Percentiles rank a stretch among this genome's conserved stretches.
These are phyloP conservation scores for Neocucurbitaria cava DNA, from an alignment of 2,329 filamentous ascomycete species.

Conservation along the genomic window DNA sequence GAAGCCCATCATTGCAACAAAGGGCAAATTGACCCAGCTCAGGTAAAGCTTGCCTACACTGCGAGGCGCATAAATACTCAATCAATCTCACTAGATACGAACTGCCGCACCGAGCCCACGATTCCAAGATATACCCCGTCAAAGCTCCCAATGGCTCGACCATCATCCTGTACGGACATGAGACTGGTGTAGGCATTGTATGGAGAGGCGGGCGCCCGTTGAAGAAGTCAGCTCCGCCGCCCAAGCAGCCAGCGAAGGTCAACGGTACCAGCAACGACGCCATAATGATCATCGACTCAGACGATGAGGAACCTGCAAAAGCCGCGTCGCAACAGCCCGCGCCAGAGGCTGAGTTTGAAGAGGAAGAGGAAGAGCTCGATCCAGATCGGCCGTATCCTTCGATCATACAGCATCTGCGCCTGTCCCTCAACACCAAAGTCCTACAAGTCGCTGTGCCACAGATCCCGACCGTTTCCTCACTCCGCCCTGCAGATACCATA, in stretches of 20 bases:
- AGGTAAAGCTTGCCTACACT: constrained; percentile 20
- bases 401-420: constrained; percentile 62
- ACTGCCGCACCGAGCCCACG: constrained; percentile 64
- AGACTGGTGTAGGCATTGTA: constrained; percentile 63
- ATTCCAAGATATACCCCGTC: constrained; percentile 64
- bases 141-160: constrained; percentile 67
- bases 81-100: constrained; percentile 59
- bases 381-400: constrained; percentile 61
- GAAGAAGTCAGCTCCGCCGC: constrained; percentile 39
- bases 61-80: constrained; percentile 4
- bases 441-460: constrained; percentile 60
- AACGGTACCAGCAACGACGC: constrained; percentile 54
- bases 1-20: constrained; percentile 71
- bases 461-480: constrained; percentile 39
- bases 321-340: constrained; percentile 19
- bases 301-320: constrained; percentile 58
- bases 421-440: constrained; percentile 61
- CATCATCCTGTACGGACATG: constrained; percentile 66
- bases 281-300: constrained; percentile 64
- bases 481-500: constrained; percentile 45
- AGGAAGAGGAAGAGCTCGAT: constrained; percentile 66
- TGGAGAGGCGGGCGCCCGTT: constrained; percentile 66
- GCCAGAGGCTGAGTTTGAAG: constrained; percentile 55
- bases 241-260: constrained; percentile 42
- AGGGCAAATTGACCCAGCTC: constrained; percentile 43